A percentile compares a stretch with the other conserved stretches of the same genome.
Evolutionary conservation across 371 early-diverging fungal genomes (phyloP).

Genomic region (Funneliformis caledonium): DNA sequence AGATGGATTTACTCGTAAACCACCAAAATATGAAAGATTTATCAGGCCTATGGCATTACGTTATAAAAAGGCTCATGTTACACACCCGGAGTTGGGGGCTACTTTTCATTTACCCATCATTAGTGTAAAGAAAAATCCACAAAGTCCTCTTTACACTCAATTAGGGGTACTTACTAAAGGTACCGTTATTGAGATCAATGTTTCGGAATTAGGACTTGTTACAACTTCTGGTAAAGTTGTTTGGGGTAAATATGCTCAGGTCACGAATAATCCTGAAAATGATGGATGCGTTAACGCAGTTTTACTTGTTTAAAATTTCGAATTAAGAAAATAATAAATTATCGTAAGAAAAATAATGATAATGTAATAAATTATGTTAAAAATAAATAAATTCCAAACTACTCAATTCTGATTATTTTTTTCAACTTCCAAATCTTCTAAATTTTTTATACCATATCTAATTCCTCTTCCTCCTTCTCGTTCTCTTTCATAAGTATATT

Average conservation of each 20-base stretch:
- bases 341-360: no score
- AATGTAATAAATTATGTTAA: no score
- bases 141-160: conserved; percentile 96
- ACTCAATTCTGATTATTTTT: no score
- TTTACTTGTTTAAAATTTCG: conserved; percentile 76
- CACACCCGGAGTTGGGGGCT: conserved; percentile 98
- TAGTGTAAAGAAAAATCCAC: conserved; percentile 99
- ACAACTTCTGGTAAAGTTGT: conserved; percentile 99
- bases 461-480: not conserved
- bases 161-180: conserved; percentile 99
- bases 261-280: conserved; percentile 92
- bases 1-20: conserved; percentile 99
- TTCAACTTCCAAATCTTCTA: not conserved
- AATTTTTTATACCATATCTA: not conserved
- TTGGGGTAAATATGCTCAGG: conserved; percentile 99
- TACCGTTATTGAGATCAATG: conserved; percentile 97
- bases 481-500: not conserved
- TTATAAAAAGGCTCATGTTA: conserved; percentile 99
- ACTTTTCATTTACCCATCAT: conserved; percentile 99
- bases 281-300: conserved; percentile 98
- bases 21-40: conserved; percentile 99
- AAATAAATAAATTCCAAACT: no score
- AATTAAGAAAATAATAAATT: not conserved
- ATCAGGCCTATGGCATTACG: conserved; percentile 99
- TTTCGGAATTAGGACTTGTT: conserved; percentile 98